These are phyloP conservation scores for Babesia bovis DNA, from an alignment of 169 alveolate species.

Conservation along the genomic window DNA sequence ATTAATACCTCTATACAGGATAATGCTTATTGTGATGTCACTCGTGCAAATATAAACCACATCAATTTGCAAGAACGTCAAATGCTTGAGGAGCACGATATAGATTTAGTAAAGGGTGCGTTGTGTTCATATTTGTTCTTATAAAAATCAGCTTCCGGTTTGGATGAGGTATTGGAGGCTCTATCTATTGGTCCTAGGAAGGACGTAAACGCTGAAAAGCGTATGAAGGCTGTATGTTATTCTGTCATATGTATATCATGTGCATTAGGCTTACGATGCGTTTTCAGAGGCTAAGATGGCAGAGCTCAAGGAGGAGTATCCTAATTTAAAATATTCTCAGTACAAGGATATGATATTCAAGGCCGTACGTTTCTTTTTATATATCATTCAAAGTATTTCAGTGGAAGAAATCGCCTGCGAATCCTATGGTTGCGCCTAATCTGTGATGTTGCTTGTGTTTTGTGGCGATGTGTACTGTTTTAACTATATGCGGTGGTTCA, in stretches of 20 bases:
- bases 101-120: conserved; percentile 60
- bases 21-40: conserved; percentile 20
- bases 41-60: conserved; percentile 48
- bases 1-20: background rate
- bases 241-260: background rate
- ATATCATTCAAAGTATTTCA: background rate
- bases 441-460: too few species aligned
- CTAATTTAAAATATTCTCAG: conserved; percentile 74
- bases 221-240: conserved; percentile 53
- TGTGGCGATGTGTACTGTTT: background rate
- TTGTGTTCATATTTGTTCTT: background rate
- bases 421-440: conserved; percentile 36
- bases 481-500: background rate
- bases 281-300: conserved; percentile 74
- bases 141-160: conserved; percentile 56
- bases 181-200: conserved; percentile 33
- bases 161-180: conserved; percentile 62
- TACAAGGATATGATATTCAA: conserved; percentile 78
- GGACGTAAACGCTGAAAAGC: conserved; percentile 53
- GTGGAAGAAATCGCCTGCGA: conserved; percentile 73
- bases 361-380: conserved; percentile 65
- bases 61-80: conserved; percentile 41
- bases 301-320: conserved; percentile 71
- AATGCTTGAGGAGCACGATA: conserved; percentile 44
- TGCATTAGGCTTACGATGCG: conserved; percentile 69